Percentiles rank a stretch among this genome's conserved stretches.
These are phyloP conservation scores for Salisapilia sapeloensis DNA, from an alignment of 352 stramenopile genomes.

Conservation along the genomic window DNA sequence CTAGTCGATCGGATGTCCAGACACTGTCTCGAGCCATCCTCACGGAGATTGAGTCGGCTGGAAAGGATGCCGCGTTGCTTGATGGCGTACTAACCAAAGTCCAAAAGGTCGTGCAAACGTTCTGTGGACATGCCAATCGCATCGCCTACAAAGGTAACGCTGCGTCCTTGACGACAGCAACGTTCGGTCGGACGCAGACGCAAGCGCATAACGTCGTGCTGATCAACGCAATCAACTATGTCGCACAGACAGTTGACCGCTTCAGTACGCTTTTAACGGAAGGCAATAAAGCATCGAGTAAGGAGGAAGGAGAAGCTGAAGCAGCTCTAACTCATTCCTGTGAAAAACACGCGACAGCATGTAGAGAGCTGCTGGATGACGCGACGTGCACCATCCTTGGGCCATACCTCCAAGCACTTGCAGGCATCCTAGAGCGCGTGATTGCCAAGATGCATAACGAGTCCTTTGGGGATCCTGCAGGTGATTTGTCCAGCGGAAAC, in stretches of 20 bases:
- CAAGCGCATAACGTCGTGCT: conserved; percentile 72
- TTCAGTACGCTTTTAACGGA: conserved; percentile 20
- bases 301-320: conserved; percentile 11
- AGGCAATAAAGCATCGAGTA: conserved; percentile 3
- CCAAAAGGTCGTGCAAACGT: conserved; percentile 38
- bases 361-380: conserved; percentile 25
- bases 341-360: conserved; percentile 18
- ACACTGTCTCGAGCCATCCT: conserved; percentile 60
- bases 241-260: conserved; percentile 46
- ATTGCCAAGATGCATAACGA: conserved; percentile 77
- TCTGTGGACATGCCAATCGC: conserved; percentile 46
- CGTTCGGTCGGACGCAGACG: conserved; percentile 29
- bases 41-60: conserved; percentile 44
- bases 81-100: conserved; percentile 42
- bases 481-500: conserved; percentile 2
- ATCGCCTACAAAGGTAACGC: conserved; percentile 56
- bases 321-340: too few species aligned
- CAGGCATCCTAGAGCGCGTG: conserved; percentile 29
- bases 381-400: conserved; percentile 46
- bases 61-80: conserved; percentile 33
- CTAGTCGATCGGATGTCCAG: conserved; percentile 68
- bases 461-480: conserved; percentile 39
- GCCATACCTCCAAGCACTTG: conserved; percentile 51
- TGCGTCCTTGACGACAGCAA: conserved; percentile 21
- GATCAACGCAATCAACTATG: conserved; percentile 40